Evolutionary conservation across 1,284 basidiomycete genomes (phyloP).

Genomic region (Ustilago nuda): DNA sequence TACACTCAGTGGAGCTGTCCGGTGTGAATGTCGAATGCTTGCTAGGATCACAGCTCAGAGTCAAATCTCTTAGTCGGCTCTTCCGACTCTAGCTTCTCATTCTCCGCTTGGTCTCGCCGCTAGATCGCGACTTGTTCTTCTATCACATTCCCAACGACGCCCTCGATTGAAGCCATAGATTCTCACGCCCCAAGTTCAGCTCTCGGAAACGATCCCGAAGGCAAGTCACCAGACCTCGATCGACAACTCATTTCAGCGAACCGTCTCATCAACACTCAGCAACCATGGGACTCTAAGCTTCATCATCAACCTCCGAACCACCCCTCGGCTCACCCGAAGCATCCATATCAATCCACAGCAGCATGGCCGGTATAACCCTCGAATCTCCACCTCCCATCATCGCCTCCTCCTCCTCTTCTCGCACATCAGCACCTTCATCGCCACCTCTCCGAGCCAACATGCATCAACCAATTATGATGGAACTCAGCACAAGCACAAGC

Average conservation of each 20-base stretch:
- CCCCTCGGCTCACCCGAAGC: constrained; percentile 6
- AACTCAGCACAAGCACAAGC: constrained; percentile 20
- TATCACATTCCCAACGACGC: background rate
- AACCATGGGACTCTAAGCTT: background rate
- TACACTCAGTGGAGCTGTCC: constrained; percentile 5
- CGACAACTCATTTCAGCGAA: background rate
- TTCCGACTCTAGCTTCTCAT: constrained; percentile 4
- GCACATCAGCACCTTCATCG: constrained; percentile 9
- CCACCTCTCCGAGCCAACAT: constrained; percentile 9
- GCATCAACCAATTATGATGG: constrained; percentile 25
- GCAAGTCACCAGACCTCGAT: background rate
- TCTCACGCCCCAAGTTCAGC: background rate
- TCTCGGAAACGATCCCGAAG: background rate
- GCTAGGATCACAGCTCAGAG: constrained; percentile 1
- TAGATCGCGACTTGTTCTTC: background rate
- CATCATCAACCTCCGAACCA: background rate
- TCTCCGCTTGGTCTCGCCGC: background rate
- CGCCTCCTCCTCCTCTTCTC: constrained; percentile 14
- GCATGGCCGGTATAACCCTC: constrained; percentile 13
- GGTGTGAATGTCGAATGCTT: constrained; percentile 3
- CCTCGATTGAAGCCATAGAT: background rate
- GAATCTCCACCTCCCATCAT: constrained; percentile 30
- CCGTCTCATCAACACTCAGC: background rate
- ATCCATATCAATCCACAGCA: background rate
- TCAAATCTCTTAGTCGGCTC: background rate